Percentiles rank a stretch among this genome's conserved stretches.
Evolutionary conservation across 1,284 basidiomycete genomes (phyloP).

Genomic region (Tilletia horrida): DNA sequence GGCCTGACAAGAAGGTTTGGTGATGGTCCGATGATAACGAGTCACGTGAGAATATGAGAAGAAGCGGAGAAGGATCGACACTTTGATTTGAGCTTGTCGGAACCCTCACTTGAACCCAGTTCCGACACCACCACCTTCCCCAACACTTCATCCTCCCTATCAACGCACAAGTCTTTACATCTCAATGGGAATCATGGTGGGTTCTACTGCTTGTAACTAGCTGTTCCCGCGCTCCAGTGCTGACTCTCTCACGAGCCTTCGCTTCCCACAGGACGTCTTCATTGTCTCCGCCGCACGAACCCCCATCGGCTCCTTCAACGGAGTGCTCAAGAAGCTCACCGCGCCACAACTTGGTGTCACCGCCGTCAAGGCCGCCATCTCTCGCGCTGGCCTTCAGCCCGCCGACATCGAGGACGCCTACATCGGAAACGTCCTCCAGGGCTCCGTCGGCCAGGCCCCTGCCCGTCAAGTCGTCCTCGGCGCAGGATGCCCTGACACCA

Average conservation of each 20-base stretch:
- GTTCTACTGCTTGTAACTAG: not conserved
- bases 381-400: slow-evolving; percentile 74
- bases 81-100: no score
- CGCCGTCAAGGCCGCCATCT: slow-evolving; percentile 84
- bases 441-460: slow-evolving; percentile 56
- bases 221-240: no score
- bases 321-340: slow-evolving; percentile 78
- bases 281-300: slow-evolving; percentile 93
- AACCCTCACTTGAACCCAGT: no score
- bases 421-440: slow-evolving; percentile 73
- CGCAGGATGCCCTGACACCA: slow-evolving; percentile 66
- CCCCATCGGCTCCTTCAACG: slow-evolving; percentile 89
- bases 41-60: no score
- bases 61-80: no score
- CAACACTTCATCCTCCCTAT: not conserved
- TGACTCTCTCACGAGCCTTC: no score
- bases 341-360: slow-evolving; percentile 84
- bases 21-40: no score
- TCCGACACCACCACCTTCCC: slow-evolving; percentile 2
- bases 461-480: slow-evolving; percentile 56
- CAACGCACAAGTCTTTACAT: not conserved
- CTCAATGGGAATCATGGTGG: slow-evolving; percentile 17
- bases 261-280: slow-evolving; percentile 67
- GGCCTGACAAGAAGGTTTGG: no score
- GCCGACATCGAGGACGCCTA: slow-evolving; percentile 85